Base-by-base conservation (phyloP, 345 rosid species). In the Leavenworthia alabamica region DNA sequence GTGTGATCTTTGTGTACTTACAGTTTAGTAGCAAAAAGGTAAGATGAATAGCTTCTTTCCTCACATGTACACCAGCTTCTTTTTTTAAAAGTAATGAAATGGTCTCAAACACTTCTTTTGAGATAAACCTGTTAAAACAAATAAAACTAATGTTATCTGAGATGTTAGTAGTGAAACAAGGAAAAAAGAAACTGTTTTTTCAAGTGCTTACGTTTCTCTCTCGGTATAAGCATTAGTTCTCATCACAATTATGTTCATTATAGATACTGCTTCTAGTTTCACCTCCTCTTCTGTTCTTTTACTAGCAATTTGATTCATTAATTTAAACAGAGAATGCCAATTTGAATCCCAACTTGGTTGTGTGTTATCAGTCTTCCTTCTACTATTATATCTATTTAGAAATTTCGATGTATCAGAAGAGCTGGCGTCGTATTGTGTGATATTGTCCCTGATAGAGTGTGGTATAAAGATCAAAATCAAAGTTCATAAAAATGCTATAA, bases 361-460 rank as follows among this genome's bases (percentile, higher is more conserved):
- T 41, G 70, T 28, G 22, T 13, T 49, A 42, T 68, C 76, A 56
- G 62, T 53, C 56, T 53, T 39, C 24, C 51, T 52, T 67, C 67
- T 63, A 46, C 44, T 32, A 44, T 35, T 55, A 70, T 17, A 50
- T 59, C 79, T 80, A 73, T 44, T n/a, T n/a, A n/a, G 53, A 60
- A 32, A 40, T 46, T 47, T 75, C 62, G 73, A 60, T n/a, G 9
- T 12, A 24, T 36, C 62, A 44, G 66, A 56, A 35, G 77, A 67
- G 51, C 19, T 45, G 60, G 60, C 67, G 61, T 78, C 85, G 68
- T 85, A 82, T 19, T 75, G 72, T 74, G 48, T 71, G 62, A 79
- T 67, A 79, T 77, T 83, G 73, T 81, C 73, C 97, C 92, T 90
- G 97, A 87, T 82, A 86, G 83, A 90, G 86, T 79, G 80, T 88